Evolutionary conservation across 2,329 filamentous ascomycete genomes (phyloP), one percentile per base, ranked within the genome.

Genomic region (Alternaria consortialis): DNA sequence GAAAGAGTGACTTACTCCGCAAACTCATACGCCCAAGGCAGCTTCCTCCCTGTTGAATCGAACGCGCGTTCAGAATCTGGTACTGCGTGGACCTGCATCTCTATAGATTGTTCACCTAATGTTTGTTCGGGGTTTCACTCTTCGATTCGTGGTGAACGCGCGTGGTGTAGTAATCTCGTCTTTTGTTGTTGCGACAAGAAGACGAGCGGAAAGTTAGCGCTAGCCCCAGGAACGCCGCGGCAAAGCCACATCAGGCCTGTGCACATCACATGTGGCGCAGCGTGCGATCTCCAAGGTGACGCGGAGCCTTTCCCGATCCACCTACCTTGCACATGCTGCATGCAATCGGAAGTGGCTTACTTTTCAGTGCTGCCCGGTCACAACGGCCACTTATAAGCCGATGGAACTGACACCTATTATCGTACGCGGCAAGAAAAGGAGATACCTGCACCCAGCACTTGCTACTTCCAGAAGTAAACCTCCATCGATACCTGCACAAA

Each of bases 31-130:
- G 82, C 87, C 87, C 86, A 90, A n/a, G 88, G 87, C 51, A 90
- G 73, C 55, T 82, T 80, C 68, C 86, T 84, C 51, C 87, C 87
- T 50, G 84, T 84, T 54, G 84, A 83, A 71, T 89, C 86, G 70
- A 83, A 81, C 32, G 86, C 86, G 70, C 87, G 85, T 76, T 90
- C 88, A 67, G 86, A 83, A 55, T 86, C 85, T 34, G 87, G 87
- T 11, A 90, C 87, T 32, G 86, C 86, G 76, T 90, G 87, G 53
- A 90, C 87, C 77, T 90, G 87, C 85, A 89, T 89, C 57, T 79
- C 80, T 27, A 17, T 15, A 13, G 39, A n/a, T 8, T 53, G 11
- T 27, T 52, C 13, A n/a, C 29, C 15, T 37, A 23, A 25, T 17
- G 12, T 27, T n/a, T 37, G 23, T 20, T 48, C 17, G 27, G 20